Percentiles rank a stretch among this genome's conserved stretches.
Conservation (phyloP, 805 yeast species). For the Pichia occidentalis region DNA sequence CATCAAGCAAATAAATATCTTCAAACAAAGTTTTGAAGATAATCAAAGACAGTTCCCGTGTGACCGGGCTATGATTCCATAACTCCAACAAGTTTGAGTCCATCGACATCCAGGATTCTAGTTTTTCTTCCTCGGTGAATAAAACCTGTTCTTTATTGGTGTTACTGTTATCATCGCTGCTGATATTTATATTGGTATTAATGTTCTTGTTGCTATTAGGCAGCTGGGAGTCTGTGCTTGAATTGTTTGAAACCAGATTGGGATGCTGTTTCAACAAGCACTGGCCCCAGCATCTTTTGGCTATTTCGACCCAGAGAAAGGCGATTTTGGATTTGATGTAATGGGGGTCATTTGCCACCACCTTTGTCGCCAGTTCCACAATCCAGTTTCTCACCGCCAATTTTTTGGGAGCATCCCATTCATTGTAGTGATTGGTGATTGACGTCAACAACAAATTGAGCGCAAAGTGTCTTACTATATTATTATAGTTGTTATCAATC, state of each 20-base stretch:
- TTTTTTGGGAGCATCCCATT: conserved; percentile 47
- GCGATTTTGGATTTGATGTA: conserved; percentile 87
- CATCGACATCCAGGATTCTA: conserved; percentile 81
- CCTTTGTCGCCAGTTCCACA: conserved; percentile 62
- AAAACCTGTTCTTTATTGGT: neutral
- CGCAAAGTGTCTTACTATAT: conserved; percentile 85
- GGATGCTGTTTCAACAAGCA: conserved; percentile 36
- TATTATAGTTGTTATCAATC: conserved; percentile 52
- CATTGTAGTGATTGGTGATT: conserved; percentile 51
- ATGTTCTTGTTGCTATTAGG: neutral
- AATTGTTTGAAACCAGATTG: neutral
- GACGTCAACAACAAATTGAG: conserved; percentile 71
- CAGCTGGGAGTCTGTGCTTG: too few species aligned
- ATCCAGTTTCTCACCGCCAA: conserved; percentile 78
- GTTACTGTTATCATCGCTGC: conserved; percentile 7
- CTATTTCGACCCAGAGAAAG: conserved; percentile 82
- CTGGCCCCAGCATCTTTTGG: conserved; percentile 88
- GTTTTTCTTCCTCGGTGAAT: conserved; percentile 40
- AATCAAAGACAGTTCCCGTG: conserved; percentile 71
- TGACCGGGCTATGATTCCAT: conserved; percentile 59
- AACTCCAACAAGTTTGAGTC: conserved; percentile 66
- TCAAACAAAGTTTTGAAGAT: conserved; percentile 85
- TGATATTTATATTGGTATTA: conserved; percentile 7
- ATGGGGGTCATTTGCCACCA: conserved; percentile 69
- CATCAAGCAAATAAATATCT: conserved; percentile 87